phyloP scores from a whole-genome alignment of 495 filamentous ascomycete species.

The Jackrogersella multiformis region DNA sequence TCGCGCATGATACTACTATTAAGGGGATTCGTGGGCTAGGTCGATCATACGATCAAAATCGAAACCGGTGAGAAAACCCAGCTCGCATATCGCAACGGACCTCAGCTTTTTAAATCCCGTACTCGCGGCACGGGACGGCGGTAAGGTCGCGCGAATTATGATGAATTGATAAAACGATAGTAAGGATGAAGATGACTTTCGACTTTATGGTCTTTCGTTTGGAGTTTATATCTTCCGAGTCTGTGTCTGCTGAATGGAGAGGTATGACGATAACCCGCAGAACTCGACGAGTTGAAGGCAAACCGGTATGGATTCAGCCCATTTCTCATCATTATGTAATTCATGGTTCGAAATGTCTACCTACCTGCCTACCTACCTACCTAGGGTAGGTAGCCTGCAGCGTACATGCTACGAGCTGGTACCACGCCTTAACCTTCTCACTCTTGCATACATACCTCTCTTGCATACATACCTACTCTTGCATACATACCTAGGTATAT shows the following conservation, averaged over 20 bases:
- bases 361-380: no score
- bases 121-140: conserved; percentile 19
- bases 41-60: conserved; percentile 7
- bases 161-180: background rate
- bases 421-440: background rate
- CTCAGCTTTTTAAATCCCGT: conserved; percentile 7
- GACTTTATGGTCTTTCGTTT: background rate
- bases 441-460: background rate
- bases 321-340: conserved; percentile 6
- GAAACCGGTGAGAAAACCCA: conserved; percentile 20
- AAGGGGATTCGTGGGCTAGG: conserved; percentile 18
- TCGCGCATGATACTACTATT: conserved; percentile 30
- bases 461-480: background rate
- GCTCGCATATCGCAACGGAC: conserved; percentile 11
- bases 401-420: background rate
- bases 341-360: background rate
- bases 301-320: background rate
- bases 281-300: background rate
- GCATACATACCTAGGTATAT: background rate
- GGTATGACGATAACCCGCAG: conserved; percentile 1
- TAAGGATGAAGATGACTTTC: background rate
- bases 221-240: background rate
- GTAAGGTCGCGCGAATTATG: conserved; percentile 7
- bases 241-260: background rate
- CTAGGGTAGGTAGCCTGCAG: background rate